phyloP scores from a whole-genome alignment of 768 basidiomycete species.

The Pleurotus ostreatus region DNA sequence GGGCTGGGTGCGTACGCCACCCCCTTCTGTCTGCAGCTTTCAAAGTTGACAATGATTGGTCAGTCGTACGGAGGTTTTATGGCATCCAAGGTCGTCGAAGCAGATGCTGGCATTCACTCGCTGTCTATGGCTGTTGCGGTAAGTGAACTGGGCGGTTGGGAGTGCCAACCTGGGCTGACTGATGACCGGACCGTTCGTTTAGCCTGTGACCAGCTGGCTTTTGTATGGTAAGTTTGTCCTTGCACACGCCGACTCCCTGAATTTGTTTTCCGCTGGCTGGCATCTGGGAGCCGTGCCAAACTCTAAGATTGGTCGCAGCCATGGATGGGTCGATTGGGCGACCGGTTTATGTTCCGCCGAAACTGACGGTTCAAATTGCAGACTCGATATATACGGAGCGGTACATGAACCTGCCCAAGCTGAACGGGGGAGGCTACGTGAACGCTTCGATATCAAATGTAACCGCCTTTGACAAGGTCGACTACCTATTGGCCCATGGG shows the following conservation, averaged over 20 bases:
- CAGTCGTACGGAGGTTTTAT: conserved; percentile 97
- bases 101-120: conserved; percentile 83
- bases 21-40: neutral
- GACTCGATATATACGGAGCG: conserved; percentile 98
- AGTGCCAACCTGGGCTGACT: neutral
- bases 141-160: conserved; percentile 24
- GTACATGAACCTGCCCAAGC: conserved; percentile 84
- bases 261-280: neutral
- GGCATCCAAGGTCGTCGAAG: conserved; percentile 90
- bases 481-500: conserved; percentile 88
- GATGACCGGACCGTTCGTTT: conserved; percentile 8
- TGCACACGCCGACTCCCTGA: neutral
- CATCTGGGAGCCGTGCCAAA: neutral
- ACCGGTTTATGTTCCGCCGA: neutral
- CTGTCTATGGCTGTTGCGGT: conserved; percentile 91
- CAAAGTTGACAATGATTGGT: neutral
- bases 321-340: neutral
- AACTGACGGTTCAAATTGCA: conserved; percentile 20
- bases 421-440: conserved; percentile 84
- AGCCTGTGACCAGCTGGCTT: conserved; percentile 88
- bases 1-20: conserved; percentile 79
- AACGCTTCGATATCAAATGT: conserved; percentile 88
- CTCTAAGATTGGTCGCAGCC: neutral
- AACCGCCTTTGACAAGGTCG: conserved; percentile 74
- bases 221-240: conserved; percentile 56